A percentile compares a stretch with the other conserved stretches of the same genome.
These are phyloP conservation scores for Chaetoceros muelleri DNA, from an alignment of 108 stramenopile genomes.

Conservation along the genomic window DNA sequence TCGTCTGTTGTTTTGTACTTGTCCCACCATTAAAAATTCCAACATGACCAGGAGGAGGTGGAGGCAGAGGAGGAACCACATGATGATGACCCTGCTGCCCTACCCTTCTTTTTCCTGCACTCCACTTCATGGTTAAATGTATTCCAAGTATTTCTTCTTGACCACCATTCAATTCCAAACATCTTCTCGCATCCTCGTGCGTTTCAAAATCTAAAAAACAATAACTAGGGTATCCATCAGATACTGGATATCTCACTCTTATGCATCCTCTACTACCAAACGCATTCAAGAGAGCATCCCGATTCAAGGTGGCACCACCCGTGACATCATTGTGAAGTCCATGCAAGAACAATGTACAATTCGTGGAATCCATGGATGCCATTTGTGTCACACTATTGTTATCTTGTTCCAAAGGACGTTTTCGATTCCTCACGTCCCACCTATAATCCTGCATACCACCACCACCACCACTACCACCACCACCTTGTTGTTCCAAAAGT, in stretches of 20 bases:
- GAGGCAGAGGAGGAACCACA: constrained; percentile 20
- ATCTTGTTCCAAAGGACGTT: constrained; percentile 17
- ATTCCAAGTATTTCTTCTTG: constrained; percentile 38
- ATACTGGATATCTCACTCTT: constrained; percentile 40
- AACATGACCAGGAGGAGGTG: constrained; percentile 12
- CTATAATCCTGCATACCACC: constrained; percentile 7
- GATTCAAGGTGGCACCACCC: constrained; percentile 23
- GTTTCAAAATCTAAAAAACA: constrained; percentile 71
- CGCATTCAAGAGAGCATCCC: constrained; percentile 33
- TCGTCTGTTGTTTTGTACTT: not conserved
- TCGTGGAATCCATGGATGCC: constrained; percentile 40
- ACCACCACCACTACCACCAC: too few species aligned
- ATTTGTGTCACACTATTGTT: constrained; percentile 17
- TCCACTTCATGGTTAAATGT: constrained; percentile 65
- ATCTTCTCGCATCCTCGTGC: constrained; percentile 49
- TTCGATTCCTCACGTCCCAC: constrained; percentile 6
- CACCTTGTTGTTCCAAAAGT: constrained; percentile 36
- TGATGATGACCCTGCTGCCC: constrained; percentile 5
- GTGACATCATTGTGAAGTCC: constrained; percentile 69
- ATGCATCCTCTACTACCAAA: constrained; percentile 41
- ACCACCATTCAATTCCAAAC: constrained; percentile 40
- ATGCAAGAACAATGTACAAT: constrained; percentile 58
- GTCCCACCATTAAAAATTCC: not conserved
- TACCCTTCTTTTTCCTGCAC: constrained; percentile 18
- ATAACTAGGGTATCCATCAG: constrained; percentile 33